Conservation (phyloP, 208 protist genomes). For the Leishmania braziliensis region DNA sequence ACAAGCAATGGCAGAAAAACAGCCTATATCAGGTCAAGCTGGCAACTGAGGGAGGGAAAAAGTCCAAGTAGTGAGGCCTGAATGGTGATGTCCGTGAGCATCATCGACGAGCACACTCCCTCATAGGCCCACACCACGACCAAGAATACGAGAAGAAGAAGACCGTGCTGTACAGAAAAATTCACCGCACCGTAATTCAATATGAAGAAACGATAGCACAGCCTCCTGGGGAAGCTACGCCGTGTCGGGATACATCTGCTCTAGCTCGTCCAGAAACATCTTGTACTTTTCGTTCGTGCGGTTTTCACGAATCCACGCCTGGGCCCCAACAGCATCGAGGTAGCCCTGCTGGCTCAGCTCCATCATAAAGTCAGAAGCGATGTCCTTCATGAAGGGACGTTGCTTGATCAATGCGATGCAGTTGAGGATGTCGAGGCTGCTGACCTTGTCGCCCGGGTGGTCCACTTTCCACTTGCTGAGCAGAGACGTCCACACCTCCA, state of each 20-base stretch:
- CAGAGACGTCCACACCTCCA: constrained; percentile 67
- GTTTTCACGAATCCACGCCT: constrained; percentile 34
- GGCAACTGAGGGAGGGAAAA: not conserved
- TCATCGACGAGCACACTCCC: not conserved
- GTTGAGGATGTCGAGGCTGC: constrained; percentile 49
- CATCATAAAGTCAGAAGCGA: constrained; percentile 75
- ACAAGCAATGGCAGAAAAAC: not conserved
- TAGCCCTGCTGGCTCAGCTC: constrained; percentile 52
- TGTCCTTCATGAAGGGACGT: constrained; percentile 69
- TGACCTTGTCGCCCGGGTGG: constrained; percentile 20
- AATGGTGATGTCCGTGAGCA: not conserved
- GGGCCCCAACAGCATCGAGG: constrained; percentile 14
- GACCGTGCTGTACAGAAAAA: not conserved
- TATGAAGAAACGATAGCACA: not conserved
- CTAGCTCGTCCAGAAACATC: constrained; percentile 31
- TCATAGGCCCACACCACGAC: not conserved
- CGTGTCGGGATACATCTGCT: constrained; percentile 23
- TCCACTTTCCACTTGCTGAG: constrained; percentile 43
- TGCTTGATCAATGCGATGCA: constrained; percentile 50
- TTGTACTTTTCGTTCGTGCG: constrained; percentile 32
- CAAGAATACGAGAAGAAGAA: not conserved
- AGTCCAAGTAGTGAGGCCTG: not conserved
- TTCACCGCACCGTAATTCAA: not conserved
- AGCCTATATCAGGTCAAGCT: not conserved
- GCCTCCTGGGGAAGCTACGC: not conserved